Percentiles rank a stretch among this genome's conserved stretches.
These are phyloP conservation scores for Fusarium lyarnte DNA, from an alignment of 2,329 filamentous ascomycete genomes.

Conservation along the genomic window DNA sequence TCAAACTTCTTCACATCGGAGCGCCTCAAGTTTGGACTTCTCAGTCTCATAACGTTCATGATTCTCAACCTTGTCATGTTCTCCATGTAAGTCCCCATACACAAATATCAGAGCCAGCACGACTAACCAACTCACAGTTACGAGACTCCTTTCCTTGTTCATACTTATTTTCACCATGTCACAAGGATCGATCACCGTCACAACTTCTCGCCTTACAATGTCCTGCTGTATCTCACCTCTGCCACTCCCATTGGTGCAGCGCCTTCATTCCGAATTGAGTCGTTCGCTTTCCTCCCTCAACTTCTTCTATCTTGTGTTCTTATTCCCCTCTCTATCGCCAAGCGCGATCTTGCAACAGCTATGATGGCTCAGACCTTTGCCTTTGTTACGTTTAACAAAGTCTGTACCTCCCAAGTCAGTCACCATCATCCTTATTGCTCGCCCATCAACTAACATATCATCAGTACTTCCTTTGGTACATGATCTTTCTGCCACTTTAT, in stretches of 20 bases:
- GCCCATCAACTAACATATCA: conserved; percentile 15
- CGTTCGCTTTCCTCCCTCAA: conserved; percentile 89
- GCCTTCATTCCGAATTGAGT: conserved; percentile 67
- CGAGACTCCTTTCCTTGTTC: conserved; percentile 80
- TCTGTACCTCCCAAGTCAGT: conserved; percentile 93
- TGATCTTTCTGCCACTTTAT: conserved; percentile 91
- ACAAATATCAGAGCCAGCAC: not conserved
- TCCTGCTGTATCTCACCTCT: conserved; percentile 86
- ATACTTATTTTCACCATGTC: conserved; percentile 94
- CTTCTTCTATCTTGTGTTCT: conserved; percentile 80
- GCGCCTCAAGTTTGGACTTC: conserved; percentile 66
- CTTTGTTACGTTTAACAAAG: conserved; percentile 98
- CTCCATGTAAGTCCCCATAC: conserved; percentile 62
- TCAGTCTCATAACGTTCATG: conserved; percentile 78
- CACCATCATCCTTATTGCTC: not conserved
- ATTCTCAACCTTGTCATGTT: conserved; percentile 84
- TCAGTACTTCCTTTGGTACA: conserved; percentile 98
- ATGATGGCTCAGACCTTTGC: conserved; percentile 97
- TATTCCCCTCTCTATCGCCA: conserved; percentile 80
- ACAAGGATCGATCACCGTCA: conserved; percentile 95
- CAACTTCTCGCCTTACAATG: conserved; percentile 98
- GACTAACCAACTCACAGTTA: conserved; percentile 63
- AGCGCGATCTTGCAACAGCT: conserved; percentile 80
- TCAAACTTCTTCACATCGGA: conserved; percentile 60
- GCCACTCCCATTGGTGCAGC: conserved; percentile 57